Evolutionary conservation across 371 early-diverging fungal species (phyloP).

Genomic region (Rhizopus delemar): DNA sequence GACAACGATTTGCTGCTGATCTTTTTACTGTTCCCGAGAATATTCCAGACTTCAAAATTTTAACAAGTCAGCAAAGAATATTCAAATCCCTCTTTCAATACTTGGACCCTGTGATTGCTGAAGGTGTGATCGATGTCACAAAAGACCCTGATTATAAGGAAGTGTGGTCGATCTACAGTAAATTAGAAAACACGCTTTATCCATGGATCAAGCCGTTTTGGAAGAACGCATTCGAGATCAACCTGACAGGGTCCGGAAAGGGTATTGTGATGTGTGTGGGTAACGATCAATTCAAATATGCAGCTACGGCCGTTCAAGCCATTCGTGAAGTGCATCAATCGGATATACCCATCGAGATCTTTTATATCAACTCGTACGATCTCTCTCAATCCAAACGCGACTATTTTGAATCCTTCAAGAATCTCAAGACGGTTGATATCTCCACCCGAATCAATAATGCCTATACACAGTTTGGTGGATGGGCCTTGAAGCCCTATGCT

Average conservation of each 20-base stretch:
- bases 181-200: slow-evolving; percentile 24
- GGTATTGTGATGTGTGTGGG: slow-evolving; percentile 76
- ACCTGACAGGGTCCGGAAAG: slow-evolving; percentile 24
- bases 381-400: slow-evolving; percentile 39
- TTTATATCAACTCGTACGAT: slow-evolving; percentile 63
- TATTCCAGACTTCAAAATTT: slow-evolving; percentile 26
- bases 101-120: slow-evolving; percentile 32
- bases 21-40: slow-evolving; percentile 28
- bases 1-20: slow-evolving; percentile 23
- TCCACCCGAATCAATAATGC: slow-evolving; percentile 48
- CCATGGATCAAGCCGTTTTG: slow-evolving; percentile 35
- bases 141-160: slow-evolving; percentile 19
- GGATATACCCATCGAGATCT: slow-evolving; percentile 72
- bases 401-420: slow-evolving; percentile 39
- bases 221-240: slow-evolving; percentile 36
- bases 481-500: slow-evolving; percentile 68
- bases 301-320: slow-evolving; percentile 54
- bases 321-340: slow-evolving; percentile 59
- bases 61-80: slow-evolving; percentile 29
- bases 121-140: slow-evolving; percentile 20
- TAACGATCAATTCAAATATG: slow-evolving; percentile 61
- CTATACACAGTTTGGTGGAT: slow-evolving; percentile 54
- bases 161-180: slow-evolving; percentile 26
- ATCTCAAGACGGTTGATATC: slow-evolving; percentile 55
- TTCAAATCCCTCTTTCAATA: slow-evolving; percentile 38